Evolutionary conservation across 306 rosid genomes (phyloP), one percentile per base, ranked within the genome.

Genomic region (Adenanthera pavonina): DNA sequence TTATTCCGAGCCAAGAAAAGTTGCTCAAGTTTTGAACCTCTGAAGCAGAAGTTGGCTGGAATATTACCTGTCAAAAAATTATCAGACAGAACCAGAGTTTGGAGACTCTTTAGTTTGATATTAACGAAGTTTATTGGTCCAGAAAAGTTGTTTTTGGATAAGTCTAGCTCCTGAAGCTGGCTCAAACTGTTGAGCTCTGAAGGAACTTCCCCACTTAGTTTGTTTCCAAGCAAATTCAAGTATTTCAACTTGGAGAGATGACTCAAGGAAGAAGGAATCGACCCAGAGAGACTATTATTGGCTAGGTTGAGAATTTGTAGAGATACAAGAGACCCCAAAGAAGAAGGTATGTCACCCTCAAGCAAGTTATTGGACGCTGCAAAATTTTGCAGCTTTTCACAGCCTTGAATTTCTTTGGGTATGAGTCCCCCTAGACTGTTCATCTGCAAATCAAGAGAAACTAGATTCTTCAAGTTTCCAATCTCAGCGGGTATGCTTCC

Each of bases 401-500:
- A 89, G 78, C 92, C 90, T 40, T 62, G 76, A 74, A 95, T 89
- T 67, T 90, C 94, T 79, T 88, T 88, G 15, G 97, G 99, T 67
- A 95, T 87, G 60, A 48, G 73, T 48, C 99, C 99, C 70, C 85
- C 82, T 15, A 93, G 87, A 53, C 80, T 86, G 81, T 90, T 95
- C 78, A 73, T 86, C 86, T 89, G 91, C 74, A 95, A 83, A 85
- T 93, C 97, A 84, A 95, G 94, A 35, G 92, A 89, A 38, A 20
- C 78, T 41, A 95, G 88, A 81, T 88, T 69, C 90, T 93, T 90
- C 94, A 95, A 83, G 19, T 70, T 77, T 15, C 98, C 96, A 74
- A 91, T 87, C 81, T 89, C 90, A 77, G 40, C 16, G 7, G 99
- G 99, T 83, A 95, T 89, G 82, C 93, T 92, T 85, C 97, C 99